phyloP scores from a whole-genome alignment of 108 stramenopile genomes.

The Epipyxis sp. region DNA sequence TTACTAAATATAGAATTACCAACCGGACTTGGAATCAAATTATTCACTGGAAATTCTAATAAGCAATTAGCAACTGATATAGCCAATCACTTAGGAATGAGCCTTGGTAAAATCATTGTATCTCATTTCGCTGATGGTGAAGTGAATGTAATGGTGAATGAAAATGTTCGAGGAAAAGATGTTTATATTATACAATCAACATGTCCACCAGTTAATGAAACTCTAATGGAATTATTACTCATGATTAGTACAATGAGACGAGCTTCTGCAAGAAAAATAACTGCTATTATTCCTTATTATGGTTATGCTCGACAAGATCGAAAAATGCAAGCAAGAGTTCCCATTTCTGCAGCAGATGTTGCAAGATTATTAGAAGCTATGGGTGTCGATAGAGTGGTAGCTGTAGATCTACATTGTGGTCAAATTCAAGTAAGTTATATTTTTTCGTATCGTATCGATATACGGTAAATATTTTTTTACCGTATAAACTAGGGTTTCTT shows the following conservation, averaged over 20 bases:
- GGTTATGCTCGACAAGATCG: conserved; percentile 99
- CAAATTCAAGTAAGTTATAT: conserved; percentile 91
- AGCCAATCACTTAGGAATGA: conserved; percentile 84
- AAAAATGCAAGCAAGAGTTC: conserved; percentile 96
- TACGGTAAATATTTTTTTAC: not conserved
- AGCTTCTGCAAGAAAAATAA: conserved; percentile 88
- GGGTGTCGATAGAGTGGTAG: conserved; percentile 97
- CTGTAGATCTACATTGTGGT: conserved; percentile 98
- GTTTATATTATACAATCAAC: conserved; percentile 96
- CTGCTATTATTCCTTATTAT: conserved; percentile 97
- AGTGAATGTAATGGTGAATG: conserved; percentile 93
- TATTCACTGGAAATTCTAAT: conserved; percentile 97
- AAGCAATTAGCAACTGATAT: conserved; percentile 86
- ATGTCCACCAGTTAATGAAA: conserved; percentile 96
- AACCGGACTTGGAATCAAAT: conserved; percentile 59
- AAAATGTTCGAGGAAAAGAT: conserved; percentile 96
- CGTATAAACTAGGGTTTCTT: too few species aligned
- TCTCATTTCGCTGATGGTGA: conserved; percentile 95
- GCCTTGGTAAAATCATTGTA: conserved; percentile 91
- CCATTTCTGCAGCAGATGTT: conserved; percentile 98
- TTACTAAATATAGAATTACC: not conserved
- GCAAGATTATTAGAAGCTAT: conserved; percentile 97
- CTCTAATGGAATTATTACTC: conserved; percentile 90
- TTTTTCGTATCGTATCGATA: not conserved
- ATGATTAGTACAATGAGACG: conserved; percentile 93